Evolutionary conservation across 495 filamentous ascomycete species (phyloP).

Genomic region (Pseudevernia furfuracea): DNA sequence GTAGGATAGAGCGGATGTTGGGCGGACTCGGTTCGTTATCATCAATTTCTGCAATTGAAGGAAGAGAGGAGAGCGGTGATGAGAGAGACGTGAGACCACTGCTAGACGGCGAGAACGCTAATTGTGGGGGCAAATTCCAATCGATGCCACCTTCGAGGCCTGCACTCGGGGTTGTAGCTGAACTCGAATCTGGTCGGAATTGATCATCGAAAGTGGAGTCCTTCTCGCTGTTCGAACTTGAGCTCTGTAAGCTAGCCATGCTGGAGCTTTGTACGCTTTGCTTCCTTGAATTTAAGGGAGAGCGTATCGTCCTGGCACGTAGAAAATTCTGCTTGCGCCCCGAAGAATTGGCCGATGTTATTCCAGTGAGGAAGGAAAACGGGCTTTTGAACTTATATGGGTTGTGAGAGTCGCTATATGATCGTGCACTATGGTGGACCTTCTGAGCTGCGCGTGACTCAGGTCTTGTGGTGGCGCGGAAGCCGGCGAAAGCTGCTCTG

Average conservation of each 20-base stretch:
- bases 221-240: slow-evolving; percentile 9
- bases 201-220: slow-evolving; percentile 15
- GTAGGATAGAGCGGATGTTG: not conserved
- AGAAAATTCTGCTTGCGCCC: slow-evolving; percentile 13
- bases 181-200: slow-evolving; percentile 8
- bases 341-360: slow-evolving; percentile 1
- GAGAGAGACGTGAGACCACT: slow-evolving; percentile 17
- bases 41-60: slow-evolving; percentile 15
- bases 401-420: not conserved
- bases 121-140: not conserved
- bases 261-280: slow-evolving; percentile 12
- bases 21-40: slow-evolving; percentile 10
- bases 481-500: slow-evolving; percentile 12
- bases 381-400: slow-evolving; percentile 12
- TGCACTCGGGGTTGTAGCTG: slow-evolving; percentile 17
- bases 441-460: slow-evolving; percentile 2
- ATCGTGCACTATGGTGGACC: not conserved
- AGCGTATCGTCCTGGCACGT: slow-evolving; percentile 1
- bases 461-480: not conserved
- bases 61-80: slow-evolving; percentile 13
- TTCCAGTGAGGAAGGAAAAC: slow-evolving; percentile 6
- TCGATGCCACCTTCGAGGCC: slow-evolving; percentile 4
- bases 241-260: slow-evolving; percentile 7
- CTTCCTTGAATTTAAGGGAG: slow-evolving; percentile 8
- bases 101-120: slow-evolving; percentile 6